Evolutionary conservation across 2,329 filamentous ascomycete species (phyloP), one percentile per base, ranked within the genome.

Genomic region (Alternaria sp.): DNA sequence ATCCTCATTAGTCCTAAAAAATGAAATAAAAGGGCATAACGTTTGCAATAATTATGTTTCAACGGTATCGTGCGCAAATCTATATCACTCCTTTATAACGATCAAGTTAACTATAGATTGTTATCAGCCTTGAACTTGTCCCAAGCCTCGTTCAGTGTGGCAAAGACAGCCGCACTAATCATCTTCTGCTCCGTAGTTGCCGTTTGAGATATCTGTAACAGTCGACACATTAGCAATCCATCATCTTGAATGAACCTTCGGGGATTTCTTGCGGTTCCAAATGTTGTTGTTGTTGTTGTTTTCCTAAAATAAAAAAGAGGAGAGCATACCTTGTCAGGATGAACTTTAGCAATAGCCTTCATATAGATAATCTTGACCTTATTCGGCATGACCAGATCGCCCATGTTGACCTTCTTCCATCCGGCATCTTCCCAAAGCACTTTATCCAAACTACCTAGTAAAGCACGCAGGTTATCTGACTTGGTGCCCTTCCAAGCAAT

Each of bases 281-380:
- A 17, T 17, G 17, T 17, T 17, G 17, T 17, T 17, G 17, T 17
- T 17, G 17, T 17, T 17, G n/a, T 17, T 17, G 1, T 17, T 1
- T 17, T 17, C 17, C 17, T 17, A 17, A 17, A 17, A 17, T 3
- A 7, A 7, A 4, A 24, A 21, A 14, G 23, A 11, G 10, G 10
- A 59, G 17, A 61, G 67, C 62, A 78, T 83, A 97, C 95, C 90
- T 99, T 99, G 78, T 99, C 95, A 60, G 95, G 95, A 84, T 99
- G 95, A 68, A 95, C 95, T 84, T 97, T 98, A 10, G 90, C 92
- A 84, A 99, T 98, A 5, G 94, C 95, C 85, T 97, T 97, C 95
- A 99, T 98, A 76, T 99, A 99, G 60, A 91, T 84, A 65, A 99
- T 90, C 86, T 99, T 99, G 77, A 98, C 95, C 83, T 94, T 97